These are phyloP conservation scores for Podospora tetraspora DNA, from an alignment of 495 filamentous ascomycete species.

Conservation along the genomic window DNA sequence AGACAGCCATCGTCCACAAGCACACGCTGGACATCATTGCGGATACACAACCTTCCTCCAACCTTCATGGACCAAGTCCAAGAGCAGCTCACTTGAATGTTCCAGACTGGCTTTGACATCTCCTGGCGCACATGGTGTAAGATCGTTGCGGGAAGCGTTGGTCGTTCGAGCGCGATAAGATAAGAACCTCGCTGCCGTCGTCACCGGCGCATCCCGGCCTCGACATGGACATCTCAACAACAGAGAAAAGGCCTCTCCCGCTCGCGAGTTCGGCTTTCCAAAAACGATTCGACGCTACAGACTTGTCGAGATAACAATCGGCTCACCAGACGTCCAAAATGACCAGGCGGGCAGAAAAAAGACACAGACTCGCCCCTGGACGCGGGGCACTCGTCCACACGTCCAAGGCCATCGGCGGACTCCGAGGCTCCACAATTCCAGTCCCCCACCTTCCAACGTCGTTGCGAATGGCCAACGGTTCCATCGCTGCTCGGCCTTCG, in stretches of 20 bases:
- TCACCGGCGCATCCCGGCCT: constrained; percentile 1
- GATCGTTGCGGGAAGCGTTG: too few relatives aligned
- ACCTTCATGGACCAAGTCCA: not conserved
- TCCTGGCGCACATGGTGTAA: not conserved
- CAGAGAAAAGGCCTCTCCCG: not conserved
- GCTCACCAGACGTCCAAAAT: not conserved
- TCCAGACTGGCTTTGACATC: not conserved
- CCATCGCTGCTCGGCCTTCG: constrained; percentile 11
- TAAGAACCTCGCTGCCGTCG: not conserved
- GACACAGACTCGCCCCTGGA: not conserved
- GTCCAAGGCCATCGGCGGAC: constrained; percentile 32
- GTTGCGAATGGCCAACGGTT: constrained; percentile 6
- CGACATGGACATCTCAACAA: not conserved
- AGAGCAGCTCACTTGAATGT: not conserved
- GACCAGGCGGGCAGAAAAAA: not conserved
- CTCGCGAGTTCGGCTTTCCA: constrained; percentile 7
- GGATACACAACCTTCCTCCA: not conserved
- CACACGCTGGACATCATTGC: not conserved
- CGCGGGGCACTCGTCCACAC: not conserved
- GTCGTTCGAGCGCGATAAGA: constrained; percentile 8
- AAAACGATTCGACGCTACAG: not conserved
- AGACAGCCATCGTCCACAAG: not conserved
- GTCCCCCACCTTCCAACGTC: not conserved
- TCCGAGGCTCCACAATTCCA: constrained; percentile 26
- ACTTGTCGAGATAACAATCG: not conserved